Base-by-base conservation (phyloP, 352 stramenopile genomes). In the Blastocystis sp. region DNA sequence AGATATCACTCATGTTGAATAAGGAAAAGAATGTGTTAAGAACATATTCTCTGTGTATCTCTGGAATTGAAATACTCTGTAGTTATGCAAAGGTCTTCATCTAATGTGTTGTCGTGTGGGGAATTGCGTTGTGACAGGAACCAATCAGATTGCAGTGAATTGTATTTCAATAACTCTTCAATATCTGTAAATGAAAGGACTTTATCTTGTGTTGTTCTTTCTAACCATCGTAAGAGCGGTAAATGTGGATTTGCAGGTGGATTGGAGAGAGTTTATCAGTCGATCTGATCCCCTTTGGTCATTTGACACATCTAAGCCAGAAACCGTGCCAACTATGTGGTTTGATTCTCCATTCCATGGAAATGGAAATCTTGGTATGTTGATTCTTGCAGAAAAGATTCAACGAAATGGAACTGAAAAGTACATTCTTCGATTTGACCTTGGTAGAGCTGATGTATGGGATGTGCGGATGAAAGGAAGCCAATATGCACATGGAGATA, bases 341-440 rank as follows among this genome's bases (percentile, higher is more conserved):
- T 81, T 81, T 42, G 71, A 81, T 21, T 65, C 71, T 67, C 71
- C 71, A 19, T 81, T 81, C 24, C 56, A 63, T 27, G 71, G 71
- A 81, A 81, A 81, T 42, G 71, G 71, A 14, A 81, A 67, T 65
- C 21, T 81, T n/a, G 71, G 71, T 65, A 81, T 81, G 71, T 0
- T 81, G 24, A 67, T 81, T 14, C 71, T 81, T 1, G 6, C 29
- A 16, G 32, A 39, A 2, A 81, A 2, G 9, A 39, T 81, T 35
- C 14, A 69, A 46, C 24, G 63, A 51, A 74, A 74, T 43, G 63
- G 63, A 4, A 12, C 19, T 37, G 63, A 74, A 51, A 74, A 74
- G 35, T 74, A 74, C 32, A 74, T 74, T 46, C 63, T 74, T 43
- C 71, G 56, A 73, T 81, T 81, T 46, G 51, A 63, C 27, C 27